Evolutionary conservation across 768 basidiomycete species (phyloP), one percentile per base, ranked within the genome.

Genomic region (Mycena latifolia): DNA sequence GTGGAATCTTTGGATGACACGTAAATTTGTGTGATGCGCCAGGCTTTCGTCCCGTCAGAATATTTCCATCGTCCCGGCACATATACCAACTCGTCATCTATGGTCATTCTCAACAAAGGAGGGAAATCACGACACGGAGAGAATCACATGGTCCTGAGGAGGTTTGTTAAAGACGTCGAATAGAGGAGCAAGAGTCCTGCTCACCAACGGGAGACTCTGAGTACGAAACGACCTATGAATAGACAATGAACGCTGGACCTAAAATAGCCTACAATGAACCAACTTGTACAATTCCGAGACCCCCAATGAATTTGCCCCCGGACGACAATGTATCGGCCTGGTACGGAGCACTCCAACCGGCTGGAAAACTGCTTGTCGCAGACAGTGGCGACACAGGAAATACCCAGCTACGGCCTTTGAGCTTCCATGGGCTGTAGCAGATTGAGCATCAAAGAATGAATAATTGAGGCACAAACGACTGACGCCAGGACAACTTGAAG

Each of bases 81-180:
- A 43, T 79, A 80, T 0, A 78, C 60, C 47, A 80, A 65, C 53
- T 79, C 79, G 59, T 79, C 74, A 63, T 80, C 78, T 78, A 27
- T 18, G 45, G 12, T 46, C 15, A n/a, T 41, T 14, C 12, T 51
- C 27, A 41, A 28, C n/a, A 18, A 6, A n/a, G 15, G 20, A 31
- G 39, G 14, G 25, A 33, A 37, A 24, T 10, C 20, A 20, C n/a
- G 6, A 8, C 24, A n/a, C n/a, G n/a, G 69, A 20, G 12, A 22
- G 24, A 14, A 39, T 27, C 66, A 76, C 76, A 78, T 55, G 77
- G 74, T 53, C 75, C 77, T 77, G 35, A 35, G 20, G 31, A 29
- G 41, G 5, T 43, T 11, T 15, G 33, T 63, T 27, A 33, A 22
- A n/a, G 15, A 39, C 0, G n/a, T 55, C 25, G 14, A 31, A 45